phyloP scores from a whole-genome alignment of 371 early-diverging fungal species.

The Actinomortierella wolfii region DNA sequence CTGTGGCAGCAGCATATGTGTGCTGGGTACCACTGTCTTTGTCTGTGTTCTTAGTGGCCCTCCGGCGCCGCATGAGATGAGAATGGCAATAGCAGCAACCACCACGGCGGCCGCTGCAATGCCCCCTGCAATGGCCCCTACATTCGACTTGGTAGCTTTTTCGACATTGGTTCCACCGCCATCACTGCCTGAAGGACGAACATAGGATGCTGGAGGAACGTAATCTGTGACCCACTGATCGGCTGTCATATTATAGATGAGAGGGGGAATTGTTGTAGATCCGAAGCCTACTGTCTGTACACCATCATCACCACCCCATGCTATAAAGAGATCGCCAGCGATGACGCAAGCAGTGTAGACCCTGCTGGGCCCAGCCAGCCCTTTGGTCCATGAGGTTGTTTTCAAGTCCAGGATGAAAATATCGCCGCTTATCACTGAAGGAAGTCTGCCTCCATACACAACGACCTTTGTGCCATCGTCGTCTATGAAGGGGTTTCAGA shows the following conservation, averaged over 20 bases:
- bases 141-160: not conserved
- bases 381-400: slow-evolving; percentile 13
- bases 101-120: slow-evolving; percentile 18
- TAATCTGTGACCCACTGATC: slow-evolving; percentile 16
- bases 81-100: slow-evolving; percentile 10
- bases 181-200: too few species aligned
- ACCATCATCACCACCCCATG: slow-evolving; percentile 26
- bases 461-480: slow-evolving; percentile 32
- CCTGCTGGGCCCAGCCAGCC: slow-evolving; percentile 15
- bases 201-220: slow-evolving; percentile 22
- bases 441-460: slow-evolving; percentile 23
- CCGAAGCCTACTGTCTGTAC: not conserved
- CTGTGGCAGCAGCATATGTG: too few species aligned
- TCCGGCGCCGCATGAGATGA: slow-evolving; percentile 9
- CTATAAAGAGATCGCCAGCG: slow-evolving; percentile 23
- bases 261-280: not conserved
- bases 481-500: slow-evolving; percentile 1
- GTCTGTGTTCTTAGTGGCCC: too few species aligned
- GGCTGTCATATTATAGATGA: slow-evolving; percentile 20
- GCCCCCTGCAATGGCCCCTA: slow-evolving; percentile 35
- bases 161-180: too few species aligned
- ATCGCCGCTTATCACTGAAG: slow-evolving; percentile 8
- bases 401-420: slow-evolving; percentile 21
- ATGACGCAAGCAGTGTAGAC: slow-evolving; percentile 28
- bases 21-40: too few species aligned